Percentiles rank a stretch among this genome's conserved stretches.
phyloP scores from a whole-genome alignment of 345 rosid genomes.

The Microcos paniculata region DNA sequence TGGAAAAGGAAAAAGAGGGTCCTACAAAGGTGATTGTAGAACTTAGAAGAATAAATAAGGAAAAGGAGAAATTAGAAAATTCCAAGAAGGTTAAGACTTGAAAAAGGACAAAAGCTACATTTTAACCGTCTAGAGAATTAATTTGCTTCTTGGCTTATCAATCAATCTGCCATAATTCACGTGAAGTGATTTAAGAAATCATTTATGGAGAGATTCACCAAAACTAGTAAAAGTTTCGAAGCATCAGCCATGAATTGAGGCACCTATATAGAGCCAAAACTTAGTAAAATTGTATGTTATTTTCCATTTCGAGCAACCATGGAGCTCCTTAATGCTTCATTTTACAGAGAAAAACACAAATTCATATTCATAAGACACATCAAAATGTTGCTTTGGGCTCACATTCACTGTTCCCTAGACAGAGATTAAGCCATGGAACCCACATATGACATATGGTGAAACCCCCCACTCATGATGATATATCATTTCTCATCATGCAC shows the following conservation, averaged over 20 bases:
- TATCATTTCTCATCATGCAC: slow-evolving; percentile 22
- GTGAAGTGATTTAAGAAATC: background rate
- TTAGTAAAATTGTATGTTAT: no score
- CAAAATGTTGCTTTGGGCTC: background rate
- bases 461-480: slow-evolving; percentile 13
- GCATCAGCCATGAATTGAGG: background rate
- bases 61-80: slow-evolving; percentile 21
- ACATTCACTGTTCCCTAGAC: background rate
- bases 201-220: background rate
- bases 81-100: background rate
- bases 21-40: background rate
- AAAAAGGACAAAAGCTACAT: slow-evolving; percentile 3
- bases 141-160: background rate
- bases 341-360: background rate
- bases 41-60: background rate
- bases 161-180: slow-evolving; percentile 6
- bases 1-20: background rate
- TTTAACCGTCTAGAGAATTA: background rate
- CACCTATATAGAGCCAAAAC: background rate
- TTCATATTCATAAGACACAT: background rate
- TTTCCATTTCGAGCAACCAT: no score
- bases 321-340: background rate
- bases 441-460: slow-evolving; percentile 23
- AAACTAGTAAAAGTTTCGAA: background rate
- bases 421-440: slow-evolving; percentile 24